phyloP scores from a whole-genome alignment of 2,329 filamentous ascomycete genomes.

The Fusarium udum region DNA sequence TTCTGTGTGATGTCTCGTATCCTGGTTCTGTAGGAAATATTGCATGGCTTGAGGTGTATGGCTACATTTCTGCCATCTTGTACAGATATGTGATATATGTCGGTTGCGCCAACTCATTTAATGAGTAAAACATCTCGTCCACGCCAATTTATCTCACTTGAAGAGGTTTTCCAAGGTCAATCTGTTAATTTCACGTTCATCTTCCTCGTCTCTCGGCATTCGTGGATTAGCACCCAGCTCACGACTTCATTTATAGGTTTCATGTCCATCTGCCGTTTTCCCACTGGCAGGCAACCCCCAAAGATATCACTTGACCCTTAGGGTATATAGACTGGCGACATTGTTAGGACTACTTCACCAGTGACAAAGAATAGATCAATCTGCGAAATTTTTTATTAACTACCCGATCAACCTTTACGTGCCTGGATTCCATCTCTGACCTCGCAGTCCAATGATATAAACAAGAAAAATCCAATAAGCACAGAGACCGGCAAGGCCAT shows the following conservation, averaged over 20 bases:
- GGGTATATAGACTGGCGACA: neutral
- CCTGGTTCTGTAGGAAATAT: neutral
- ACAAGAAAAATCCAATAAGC: conserved; percentile 7
- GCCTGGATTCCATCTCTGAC: conserved; percentile 6
- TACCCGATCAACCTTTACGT: conserved; percentile 11
- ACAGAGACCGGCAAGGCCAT: neutral
- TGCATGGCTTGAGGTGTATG: neutral
- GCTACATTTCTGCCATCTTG: neutral
- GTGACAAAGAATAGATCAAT: neutral
- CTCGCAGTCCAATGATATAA: conserved; percentile 27
- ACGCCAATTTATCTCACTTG: neutral
- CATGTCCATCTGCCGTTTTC: neutral
- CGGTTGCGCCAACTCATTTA: neutral
- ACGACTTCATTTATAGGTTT: too few species aligned
- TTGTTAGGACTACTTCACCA: neutral
- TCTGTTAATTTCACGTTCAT: neutral
- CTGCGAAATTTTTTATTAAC: conserved; percentile 6
- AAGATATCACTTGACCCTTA: neutral
- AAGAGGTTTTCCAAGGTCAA: neutral
- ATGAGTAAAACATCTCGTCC: too few species aligned
- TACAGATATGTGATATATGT: neutral
- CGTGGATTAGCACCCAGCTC: neutral
- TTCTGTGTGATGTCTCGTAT: neutral
- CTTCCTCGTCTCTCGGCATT: neutral
- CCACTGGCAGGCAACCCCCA: neutral